These are phyloP conservation scores for Lenwebbia sp. DNA, from an alignment of 345 rosid genomes.

Conservation along the genomic window DNA sequence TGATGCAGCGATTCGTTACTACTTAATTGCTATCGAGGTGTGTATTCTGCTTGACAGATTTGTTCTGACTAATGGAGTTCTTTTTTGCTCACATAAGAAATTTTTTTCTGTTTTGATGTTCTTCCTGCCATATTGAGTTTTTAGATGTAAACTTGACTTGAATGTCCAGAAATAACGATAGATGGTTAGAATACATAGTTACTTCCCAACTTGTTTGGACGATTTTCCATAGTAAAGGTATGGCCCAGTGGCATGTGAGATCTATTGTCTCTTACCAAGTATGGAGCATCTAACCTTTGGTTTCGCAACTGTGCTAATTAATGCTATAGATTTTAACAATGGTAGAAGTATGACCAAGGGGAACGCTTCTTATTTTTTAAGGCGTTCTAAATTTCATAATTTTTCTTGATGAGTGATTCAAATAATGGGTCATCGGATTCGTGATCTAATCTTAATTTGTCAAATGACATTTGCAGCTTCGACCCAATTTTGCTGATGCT, in stretches of 20 bases:
- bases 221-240: background rate
- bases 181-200: background rate
- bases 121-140: background rate
- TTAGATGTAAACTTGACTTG: background rate
- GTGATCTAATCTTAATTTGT: background rate
- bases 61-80: background rate
- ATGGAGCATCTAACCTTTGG: background rate
- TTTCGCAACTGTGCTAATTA: background rate
- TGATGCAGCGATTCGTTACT: constrained; percentile 85
- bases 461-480: constrained; percentile 41
- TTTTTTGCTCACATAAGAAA: background rate
- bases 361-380: background rate
- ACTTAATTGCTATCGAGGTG: constrained; percentile 96
- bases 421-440: background rate
- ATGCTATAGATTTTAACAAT: background rate
- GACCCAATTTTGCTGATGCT: constrained; percentile 95
- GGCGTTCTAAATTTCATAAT: background rate
- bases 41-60: constrained; percentile 1
- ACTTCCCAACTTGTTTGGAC: background rate
- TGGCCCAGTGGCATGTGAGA: background rate
- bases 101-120: background rate
- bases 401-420: background rate
- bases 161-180: background rate
- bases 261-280: background rate
- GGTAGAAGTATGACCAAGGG: background rate